Conservation (phyloP, 192 early-diverging fungal genomes). For the Mortierella hygrophila region DNA sequence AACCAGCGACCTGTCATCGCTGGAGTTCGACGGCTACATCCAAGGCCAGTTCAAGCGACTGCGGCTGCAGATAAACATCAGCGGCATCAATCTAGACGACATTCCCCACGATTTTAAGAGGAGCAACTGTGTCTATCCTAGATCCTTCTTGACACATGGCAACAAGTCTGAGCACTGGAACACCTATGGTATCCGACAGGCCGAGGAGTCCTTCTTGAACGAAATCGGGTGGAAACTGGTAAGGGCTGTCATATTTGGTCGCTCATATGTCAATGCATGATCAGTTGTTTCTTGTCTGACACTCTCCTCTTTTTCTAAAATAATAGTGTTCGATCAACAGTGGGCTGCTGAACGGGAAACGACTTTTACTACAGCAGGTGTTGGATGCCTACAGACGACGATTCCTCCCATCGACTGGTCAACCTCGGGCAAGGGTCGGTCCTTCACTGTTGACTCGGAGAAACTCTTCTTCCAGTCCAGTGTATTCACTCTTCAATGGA, state of each 20-base stretch:
- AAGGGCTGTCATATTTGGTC: constrained; percentile 3
- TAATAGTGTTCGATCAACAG: constrained; percentile 60
- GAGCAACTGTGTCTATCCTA: constrained; percentile 68
- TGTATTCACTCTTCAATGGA: not conserved
- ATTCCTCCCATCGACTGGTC: constrained; percentile 31
- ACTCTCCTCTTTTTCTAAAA: not conserved
- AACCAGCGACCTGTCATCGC: too few species aligned
- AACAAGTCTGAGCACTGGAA: constrained; percentile 41
- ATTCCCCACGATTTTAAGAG: constrained; percentile 62
- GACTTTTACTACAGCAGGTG: constrained; percentile 63
- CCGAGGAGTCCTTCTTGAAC: constrained; percentile 59
- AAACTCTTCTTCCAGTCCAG: not conserved
- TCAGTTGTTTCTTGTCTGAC: not conserved
- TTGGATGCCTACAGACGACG: constrained; percentile 63
- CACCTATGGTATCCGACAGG: constrained; percentile 57
- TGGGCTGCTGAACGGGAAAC: constrained; percentile 53
- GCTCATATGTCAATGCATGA: not conserved
- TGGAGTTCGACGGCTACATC: constrained; percentile 55
- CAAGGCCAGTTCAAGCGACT: constrained; percentile 50
- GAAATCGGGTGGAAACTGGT: constrained; percentile 78
- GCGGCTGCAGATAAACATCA: constrained; percentile 63
- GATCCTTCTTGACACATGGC: constrained; percentile 43
- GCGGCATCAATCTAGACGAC: constrained; percentile 57
- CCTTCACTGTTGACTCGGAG: constrained; percentile 17
- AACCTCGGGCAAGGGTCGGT: constrained; percentile 34